A percentile compares a stretch with the other conserved stretches of the same genome.
These are phyloP conservation scores for Tetrapisispora fleetii DNA, from an alignment of 805 yeast genomes.

Conservation along the genomic window DNA sequence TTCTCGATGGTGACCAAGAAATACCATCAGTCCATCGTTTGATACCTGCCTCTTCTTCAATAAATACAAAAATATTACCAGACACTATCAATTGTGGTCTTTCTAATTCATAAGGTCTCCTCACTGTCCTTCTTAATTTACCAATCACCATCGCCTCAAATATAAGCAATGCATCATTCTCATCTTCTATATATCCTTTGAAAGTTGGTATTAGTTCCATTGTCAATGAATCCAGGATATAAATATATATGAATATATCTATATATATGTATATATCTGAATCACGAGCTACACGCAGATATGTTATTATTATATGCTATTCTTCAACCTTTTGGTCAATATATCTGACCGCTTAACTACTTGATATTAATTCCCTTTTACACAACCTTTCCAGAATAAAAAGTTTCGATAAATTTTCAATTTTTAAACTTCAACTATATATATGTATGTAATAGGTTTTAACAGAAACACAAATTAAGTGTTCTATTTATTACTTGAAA, in stretches of 20 bases:
- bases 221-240: background rate
- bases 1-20: slow-evolving; percentile 84
- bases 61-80: slow-evolving; percentile 76
- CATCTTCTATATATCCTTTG: slow-evolving; percentile 66
- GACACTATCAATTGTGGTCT: slow-evolving; percentile 53
- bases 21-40: slow-evolving; percentile 94
- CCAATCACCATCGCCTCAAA: slow-evolving; percentile 65
- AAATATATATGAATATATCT: background rate
- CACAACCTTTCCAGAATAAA: too few relatives aligned
- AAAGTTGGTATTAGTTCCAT: slow-evolving; percentile 43
- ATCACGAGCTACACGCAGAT: too few relatives aligned
- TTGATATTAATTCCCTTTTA: too few relatives aligned
- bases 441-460: too few relatives aligned
- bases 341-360: too few relatives aligned
- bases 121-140: slow-evolving; percentile 47
- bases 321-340: too few relatives aligned
- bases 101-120: slow-evolving; percentile 78
- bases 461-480: too few relatives aligned
- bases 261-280: too few relatives aligned
- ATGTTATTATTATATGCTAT: too few relatives aligned
- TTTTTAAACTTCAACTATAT: too few relatives aligned
- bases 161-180: slow-evolving; percentile 70
- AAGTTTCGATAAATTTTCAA: too few relatives aligned
- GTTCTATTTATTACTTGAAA: too few relatives aligned
- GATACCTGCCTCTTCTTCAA: slow-evolving; percentile 71